A percentile compares a stretch with the other conserved stretches of the same genome.
These are phyloP conservation scores for Vitis hybrid DNA, from an alignment of 177 flowering plant genomes.

Conservation along the genomic window DNA sequence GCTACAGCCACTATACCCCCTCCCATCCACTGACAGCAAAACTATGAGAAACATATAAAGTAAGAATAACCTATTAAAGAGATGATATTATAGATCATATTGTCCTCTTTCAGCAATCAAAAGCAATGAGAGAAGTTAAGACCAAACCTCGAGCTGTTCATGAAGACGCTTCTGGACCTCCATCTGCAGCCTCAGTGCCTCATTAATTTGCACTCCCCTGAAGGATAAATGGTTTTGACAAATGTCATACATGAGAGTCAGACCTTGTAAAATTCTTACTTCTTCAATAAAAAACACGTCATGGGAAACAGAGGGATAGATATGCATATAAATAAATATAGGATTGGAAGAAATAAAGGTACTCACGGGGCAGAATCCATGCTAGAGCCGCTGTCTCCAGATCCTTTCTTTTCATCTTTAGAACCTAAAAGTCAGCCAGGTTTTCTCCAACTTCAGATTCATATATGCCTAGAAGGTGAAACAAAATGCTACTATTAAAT, in stretches of 20 bases:
- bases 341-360: conserved; percentile 9
- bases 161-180: conserved; percentile 84
- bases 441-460: conserved; percentile 9
- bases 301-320: neutral
- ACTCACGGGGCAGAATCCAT: conserved; percentile 65
- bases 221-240: conserved; percentile 1
- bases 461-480: neutral
- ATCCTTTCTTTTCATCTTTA: conserved; percentile 61
- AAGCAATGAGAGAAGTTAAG: neutral
- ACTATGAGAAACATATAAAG: no score
- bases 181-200: conserved; percentile 71
- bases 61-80: no score
- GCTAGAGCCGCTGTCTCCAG: conserved; percentile 49
- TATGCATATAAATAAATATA: neutral
- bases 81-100: neutral
- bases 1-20: no score
- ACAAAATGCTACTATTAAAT: neutral
- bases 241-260: conserved; percentile 7
- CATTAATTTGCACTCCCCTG: conserved; percentile 64
- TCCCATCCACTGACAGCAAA: no score
- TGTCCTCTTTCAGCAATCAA: conserved; percentile 6
- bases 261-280: neutral
- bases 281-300: no score
- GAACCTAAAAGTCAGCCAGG: conserved; percentile 32
- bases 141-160: conserved; percentile 73